Conservation (phyloP, 352 stramenopile genomes). For the Phytophthora cryptogea region DNA sequence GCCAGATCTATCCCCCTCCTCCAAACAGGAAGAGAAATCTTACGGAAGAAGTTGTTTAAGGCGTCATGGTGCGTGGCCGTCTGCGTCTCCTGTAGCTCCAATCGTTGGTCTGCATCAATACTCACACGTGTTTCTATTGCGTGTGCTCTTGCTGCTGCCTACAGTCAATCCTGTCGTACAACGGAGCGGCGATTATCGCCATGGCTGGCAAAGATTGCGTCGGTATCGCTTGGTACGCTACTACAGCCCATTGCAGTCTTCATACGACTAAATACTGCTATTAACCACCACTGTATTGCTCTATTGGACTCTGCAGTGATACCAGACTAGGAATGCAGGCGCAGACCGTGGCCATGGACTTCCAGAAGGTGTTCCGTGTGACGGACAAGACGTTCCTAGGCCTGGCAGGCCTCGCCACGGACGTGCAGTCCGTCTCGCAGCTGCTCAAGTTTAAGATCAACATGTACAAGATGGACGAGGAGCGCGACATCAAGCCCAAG, state of each 20-base stretch:
- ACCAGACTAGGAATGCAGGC: slow-evolving; percentile 96
- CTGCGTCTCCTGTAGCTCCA: background rate
- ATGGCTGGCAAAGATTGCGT: slow-evolving; percentile 99
- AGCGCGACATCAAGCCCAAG: slow-evolving; percentile 98
- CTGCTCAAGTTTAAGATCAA: slow-evolving; percentile 95
- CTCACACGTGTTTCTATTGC: background rate
- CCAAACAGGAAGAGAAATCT: slow-evolving; percentile 32
- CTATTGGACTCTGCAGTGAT: slow-evolving; percentile 68
- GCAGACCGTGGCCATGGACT: slow-evolving; percentile 97
- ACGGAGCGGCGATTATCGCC: slow-evolving; percentile 98
- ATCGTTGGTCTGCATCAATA: background rate
- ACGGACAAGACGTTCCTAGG: slow-evolving; percentile 96
- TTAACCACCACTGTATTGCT: slow-evolving; percentile 15
- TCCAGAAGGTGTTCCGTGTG: slow-evolving; percentile 99
- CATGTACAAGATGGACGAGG: slow-evolving; percentile 99
- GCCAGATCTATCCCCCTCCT: slow-evolving; percentile 1
- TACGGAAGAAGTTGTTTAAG: slow-evolving; percentile 16
- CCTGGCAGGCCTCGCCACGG: slow-evolving; percentile 96
- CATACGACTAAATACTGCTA: background rate
- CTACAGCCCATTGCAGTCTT: background rate
- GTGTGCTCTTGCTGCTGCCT: background rate
- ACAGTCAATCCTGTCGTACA: slow-evolving; percentile 95
- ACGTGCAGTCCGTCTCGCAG: slow-evolving; percentile 98
- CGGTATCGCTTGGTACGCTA: slow-evolving; percentile 93
- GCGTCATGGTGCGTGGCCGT: slow-evolving; percentile 38